These are phyloP conservation scores for Tetrahymena elliotti DNA, from an alignment of 73 alveolate genomes.

Conservation along the genomic window DNA sequence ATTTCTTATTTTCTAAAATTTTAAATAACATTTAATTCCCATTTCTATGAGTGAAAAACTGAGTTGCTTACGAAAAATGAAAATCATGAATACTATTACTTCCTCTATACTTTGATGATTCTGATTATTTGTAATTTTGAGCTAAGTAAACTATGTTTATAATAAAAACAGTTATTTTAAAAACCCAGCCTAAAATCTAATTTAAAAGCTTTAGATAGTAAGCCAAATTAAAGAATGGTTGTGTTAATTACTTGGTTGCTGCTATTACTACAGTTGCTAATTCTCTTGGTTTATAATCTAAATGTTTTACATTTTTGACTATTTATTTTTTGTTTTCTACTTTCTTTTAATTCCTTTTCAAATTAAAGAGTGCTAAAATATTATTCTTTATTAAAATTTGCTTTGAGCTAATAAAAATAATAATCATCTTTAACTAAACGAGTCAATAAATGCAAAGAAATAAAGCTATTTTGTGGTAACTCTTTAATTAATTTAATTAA, in stretches of 20 bases:
- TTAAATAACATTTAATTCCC: background rate
- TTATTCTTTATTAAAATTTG: too few species aligned
- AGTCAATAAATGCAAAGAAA: too few species aligned
- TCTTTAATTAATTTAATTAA: background rate
- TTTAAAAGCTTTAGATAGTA: background rate
- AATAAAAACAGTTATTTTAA: background rate
- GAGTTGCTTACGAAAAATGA: background rate
- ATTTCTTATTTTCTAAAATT: background rate
- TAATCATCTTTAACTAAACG: background rate
- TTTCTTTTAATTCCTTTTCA: background rate
- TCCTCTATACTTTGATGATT: background rate
- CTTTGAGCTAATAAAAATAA: background rate
- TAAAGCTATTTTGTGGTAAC: background rate
- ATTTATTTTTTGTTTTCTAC: background rate
- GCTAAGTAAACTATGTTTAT: background rate
- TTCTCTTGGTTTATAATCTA: background rate
- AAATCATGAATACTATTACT: background rate
- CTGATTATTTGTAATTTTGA: background rate
- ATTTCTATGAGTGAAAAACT: background rate
- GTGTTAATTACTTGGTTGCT: too few species aligned
- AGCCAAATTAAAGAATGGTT: background rate
- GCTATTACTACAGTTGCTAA: background rate
- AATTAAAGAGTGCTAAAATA: background rate
- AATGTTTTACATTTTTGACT: background rate
- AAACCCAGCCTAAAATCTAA: background rate